A percentile compares a stretch with the other conserved stretches of the same genome.
Evolutionary conservation across 495 filamentous ascomycete species (phyloP).

Genomic region (Talaromyces trachyspermus): DNA sequence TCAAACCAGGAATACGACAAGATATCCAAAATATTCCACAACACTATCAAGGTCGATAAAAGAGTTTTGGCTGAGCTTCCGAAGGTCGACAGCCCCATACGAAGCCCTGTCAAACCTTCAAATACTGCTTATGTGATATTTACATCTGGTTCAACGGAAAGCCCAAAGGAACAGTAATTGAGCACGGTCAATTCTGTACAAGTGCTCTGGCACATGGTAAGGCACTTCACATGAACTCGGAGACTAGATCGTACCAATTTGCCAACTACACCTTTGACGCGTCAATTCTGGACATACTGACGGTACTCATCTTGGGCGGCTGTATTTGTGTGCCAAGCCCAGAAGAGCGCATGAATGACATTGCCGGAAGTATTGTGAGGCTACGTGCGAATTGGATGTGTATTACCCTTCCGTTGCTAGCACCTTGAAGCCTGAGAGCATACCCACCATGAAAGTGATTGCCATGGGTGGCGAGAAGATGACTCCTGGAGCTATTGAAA

Average conservation of each 20-base stretch:
- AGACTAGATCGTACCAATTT: constrained; percentile 57
- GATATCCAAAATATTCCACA: constrained; percentile 23
- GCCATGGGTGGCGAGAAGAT: constrained; percentile 53
- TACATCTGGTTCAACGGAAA: constrained; percentile 44
- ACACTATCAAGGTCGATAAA: constrained; percentile 23
- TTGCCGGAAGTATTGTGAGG: constrained; percentile 32
- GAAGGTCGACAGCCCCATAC: constrained; percentile 10
- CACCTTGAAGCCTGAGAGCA: constrained; percentile 35
- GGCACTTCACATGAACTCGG: constrained; percentile 37
- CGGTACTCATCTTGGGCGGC: constrained; percentile 54
- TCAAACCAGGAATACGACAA: constrained; percentile 26
- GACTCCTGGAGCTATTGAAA: constrained; percentile 31
- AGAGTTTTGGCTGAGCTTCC: constrained; percentile 23
- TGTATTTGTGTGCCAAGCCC: constrained; percentile 61
- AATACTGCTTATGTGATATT: constrained; percentile 44
- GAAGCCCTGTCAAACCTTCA: constrained; percentile 4
- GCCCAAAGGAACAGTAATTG: constrained; percentile 42
- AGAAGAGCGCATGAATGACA: constrained; percentile 43
- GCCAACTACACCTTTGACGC: constrained; percentile 65
- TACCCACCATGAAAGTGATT: constrained; percentile 43
- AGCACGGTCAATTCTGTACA: constrained; percentile 33
- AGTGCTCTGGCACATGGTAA: constrained; percentile 24
- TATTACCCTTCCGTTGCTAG: constrained; percentile 41
- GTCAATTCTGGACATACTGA: constrained; percentile 58
- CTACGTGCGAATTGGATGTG: constrained; percentile 33